These are phyloP conservation scores for Psidium guajava DNA, from an alignment of 345 rosid genomes.

Conservation along the genomic window DNA sequence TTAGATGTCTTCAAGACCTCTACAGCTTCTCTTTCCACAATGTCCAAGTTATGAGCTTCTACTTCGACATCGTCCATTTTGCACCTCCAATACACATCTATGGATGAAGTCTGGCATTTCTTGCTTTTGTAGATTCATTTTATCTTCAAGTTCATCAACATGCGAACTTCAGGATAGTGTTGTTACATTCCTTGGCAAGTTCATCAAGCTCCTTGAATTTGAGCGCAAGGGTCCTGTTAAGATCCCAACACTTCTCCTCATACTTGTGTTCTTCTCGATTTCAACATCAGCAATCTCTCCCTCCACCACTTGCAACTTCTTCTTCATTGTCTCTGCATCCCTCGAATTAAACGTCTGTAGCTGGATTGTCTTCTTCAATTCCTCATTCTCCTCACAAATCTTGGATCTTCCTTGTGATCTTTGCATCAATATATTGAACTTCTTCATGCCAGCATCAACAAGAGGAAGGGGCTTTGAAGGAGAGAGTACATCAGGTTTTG, in stretches of 20 bases:
- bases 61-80: conserved; percentile 31
- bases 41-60: conserved; percentile 37
- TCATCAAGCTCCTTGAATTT: conserved; percentile 60
- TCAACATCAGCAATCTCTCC: conserved; percentile 65
- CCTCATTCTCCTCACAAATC: conserved; percentile 59
- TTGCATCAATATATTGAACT: too few species aligned
- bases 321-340: conserved; percentile 90
- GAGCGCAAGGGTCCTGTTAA: conserved; percentile 27
- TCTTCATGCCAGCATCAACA: too few species aligned
- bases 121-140: conserved; percentile 30
- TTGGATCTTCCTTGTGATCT: too few species aligned
- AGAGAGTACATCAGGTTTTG: too few species aligned
- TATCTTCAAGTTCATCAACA: conserved; percentile 40
- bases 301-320: conserved; percentile 78
- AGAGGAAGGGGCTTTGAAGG: too few species aligned
- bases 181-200: conserved; percentile 67
- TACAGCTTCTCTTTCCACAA: conserved; percentile 60
- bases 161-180: conserved; percentile 63
- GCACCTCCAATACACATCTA: conserved; percentile 47
- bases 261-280: conserved; percentile 41
- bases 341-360: conserved; percentile 60
- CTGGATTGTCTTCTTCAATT: conserved; percentile 56
- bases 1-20: conserved; percentile 41
- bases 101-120: conserved; percentile 34
- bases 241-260: conserved; percentile 84